A percentile compares a stretch with the other conserved stretches of the same genome.
Evolutionary conservation across 2,329 filamentous ascomycete species (phyloP).

Genomic region (Fusarium xylarioides): DNA sequence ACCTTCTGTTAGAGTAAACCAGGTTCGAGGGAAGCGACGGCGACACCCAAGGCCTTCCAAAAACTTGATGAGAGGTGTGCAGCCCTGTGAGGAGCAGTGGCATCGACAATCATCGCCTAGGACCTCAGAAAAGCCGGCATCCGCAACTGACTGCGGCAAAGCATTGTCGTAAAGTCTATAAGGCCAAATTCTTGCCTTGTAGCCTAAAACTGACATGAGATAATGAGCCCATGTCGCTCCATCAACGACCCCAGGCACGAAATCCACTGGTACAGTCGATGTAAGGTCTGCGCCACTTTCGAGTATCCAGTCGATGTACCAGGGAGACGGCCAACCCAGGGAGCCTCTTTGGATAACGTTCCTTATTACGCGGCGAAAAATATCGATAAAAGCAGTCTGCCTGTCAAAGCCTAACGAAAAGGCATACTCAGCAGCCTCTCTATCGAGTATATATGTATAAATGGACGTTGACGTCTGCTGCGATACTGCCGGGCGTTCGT

Average conservation of each 20-base stretch:
- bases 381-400: not conserved
- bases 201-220: accelerated
- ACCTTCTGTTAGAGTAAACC: accelerated
- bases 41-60: not conserved
- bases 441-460: not conserved
- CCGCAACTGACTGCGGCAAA: not conserved
- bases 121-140: accelerated
- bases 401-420: not conserved
- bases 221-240: not conserved
- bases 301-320: not conserved
- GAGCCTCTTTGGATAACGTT: not conserved
- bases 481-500: accelerated
- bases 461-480: accelerated
- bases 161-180: accelerated
- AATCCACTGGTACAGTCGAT: accelerated
- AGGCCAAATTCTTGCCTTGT: not conserved
- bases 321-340: accelerated
- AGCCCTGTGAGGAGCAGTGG: not conserved
- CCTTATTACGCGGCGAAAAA: accelerated
- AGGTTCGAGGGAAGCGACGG: not conserved
- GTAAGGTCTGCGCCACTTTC: accelerated
- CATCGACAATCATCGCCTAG: not conserved
- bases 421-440: not conserved
- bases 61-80: not conserved
- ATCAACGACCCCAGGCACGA: accelerated